These are phyloP conservation scores for Starmerella khaoyaiensis DNA, from an alignment of 805 yeast genomes.

Conservation along the genomic window DNA sequence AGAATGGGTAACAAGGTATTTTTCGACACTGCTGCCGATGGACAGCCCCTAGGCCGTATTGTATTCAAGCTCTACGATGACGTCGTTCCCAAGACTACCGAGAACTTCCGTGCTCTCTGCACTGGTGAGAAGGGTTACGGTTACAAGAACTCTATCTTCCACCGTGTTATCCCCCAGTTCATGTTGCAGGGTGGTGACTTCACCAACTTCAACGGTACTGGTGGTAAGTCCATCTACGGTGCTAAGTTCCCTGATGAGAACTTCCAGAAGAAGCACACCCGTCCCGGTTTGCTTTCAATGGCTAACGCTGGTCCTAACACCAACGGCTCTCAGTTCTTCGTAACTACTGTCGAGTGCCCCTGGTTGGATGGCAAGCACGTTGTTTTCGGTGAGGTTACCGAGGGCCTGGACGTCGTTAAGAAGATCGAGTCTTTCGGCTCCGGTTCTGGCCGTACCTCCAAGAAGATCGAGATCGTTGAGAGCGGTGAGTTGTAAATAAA, in stretches of 20 bases:
- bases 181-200: constrained; percentile 95
- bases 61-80: constrained; percentile 80
- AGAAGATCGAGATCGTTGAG: constrained; percentile 49
- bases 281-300: constrained; percentile 81
- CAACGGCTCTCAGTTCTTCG: constrained; percentile 95
- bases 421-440: constrained; percentile 70
- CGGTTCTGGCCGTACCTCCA: constrained; percentile 50
- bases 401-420: constrained; percentile 76
- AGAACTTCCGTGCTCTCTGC: constrained; percentile 86
- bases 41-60: constrained; percentile 68
- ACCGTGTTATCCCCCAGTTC: constrained; percentile 92
- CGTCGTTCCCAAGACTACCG: constrained; percentile 89
- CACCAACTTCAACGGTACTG: constrained; percentile 77
- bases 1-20: constrained; percentile 40
- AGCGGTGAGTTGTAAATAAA: constrained; percentile 44
- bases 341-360: constrained; percentile 76
- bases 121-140: constrained; percentile 95
- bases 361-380: constrained; percentile 93
- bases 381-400: constrained; percentile 84
- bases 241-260: constrained; percentile 66
- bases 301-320: constrained; percentile 98
- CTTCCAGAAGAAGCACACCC: constrained; percentile 53
- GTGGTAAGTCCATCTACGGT: constrained; percentile 81
- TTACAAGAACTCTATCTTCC: constrained; percentile 76
- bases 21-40: constrained; percentile 74